Conservation (phyloP, 805 yeast genomes). For the Barnettozyma sp. region DNA sequence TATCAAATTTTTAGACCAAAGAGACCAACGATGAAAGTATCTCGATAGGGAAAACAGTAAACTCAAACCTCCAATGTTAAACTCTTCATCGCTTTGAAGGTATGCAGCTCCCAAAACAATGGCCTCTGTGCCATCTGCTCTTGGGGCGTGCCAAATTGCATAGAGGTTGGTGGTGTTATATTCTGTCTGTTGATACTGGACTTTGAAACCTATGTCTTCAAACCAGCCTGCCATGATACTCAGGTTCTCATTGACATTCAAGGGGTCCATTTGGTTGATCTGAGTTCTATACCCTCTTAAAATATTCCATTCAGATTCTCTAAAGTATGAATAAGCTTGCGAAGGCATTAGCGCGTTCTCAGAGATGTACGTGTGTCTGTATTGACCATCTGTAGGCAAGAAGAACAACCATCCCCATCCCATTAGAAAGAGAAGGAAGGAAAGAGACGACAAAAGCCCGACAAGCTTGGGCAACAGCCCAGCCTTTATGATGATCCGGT, state of each 20-base stretch:
- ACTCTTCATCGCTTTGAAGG: constrained; percentile 54
- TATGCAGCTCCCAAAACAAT: constrained; percentile 89
- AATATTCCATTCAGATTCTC: constrained; percentile 92
- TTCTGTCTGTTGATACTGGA: constrained; percentile 37
- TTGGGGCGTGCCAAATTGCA: constrained; percentile 82
- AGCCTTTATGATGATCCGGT: constrained; percentile 35
- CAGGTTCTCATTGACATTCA: constrained; percentile 33
- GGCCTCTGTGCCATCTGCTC: constrained; percentile 95
- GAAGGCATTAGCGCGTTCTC: constrained; percentile 98
- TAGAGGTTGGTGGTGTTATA: constrained; percentile 50
- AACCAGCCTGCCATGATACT: constrained; percentile 51
- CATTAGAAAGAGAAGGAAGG: constrained; percentile 34
- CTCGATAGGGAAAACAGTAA: constrained; percentile 66
- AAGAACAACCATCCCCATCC: constrained; percentile 55
- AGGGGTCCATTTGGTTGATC: constrained; percentile 31
- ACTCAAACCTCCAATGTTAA: constrained; percentile 77
- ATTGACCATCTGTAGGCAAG: constrained; percentile 78
- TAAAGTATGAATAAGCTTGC: constrained; percentile 84
- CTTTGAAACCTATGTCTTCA: constrained; percentile 62
- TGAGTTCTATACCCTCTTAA: constrained; percentile 69
- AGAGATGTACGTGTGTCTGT: constrained; percentile 75
- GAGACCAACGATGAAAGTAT: constrained; percentile 77
- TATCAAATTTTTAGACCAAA: constrained; percentile 94
- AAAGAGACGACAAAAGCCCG: constrained; percentile 35
- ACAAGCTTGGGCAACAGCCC: constrained; percentile 43